Conservation (phyloP, 139 green algal species). For the Zygnema cylindricum region DNA sequence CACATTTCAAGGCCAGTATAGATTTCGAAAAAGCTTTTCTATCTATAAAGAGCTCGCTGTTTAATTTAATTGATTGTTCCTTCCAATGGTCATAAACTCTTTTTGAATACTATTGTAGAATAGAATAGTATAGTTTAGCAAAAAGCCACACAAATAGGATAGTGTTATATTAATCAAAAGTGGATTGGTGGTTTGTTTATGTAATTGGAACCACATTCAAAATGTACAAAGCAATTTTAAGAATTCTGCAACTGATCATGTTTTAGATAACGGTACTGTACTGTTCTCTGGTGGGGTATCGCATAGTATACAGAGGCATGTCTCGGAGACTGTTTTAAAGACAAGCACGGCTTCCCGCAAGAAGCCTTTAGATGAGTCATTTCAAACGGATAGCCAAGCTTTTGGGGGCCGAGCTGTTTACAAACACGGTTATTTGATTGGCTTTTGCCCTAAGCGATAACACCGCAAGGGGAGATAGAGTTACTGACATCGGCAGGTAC, state of each 20-base stretch:
- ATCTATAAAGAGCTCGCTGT: constrained; percentile 35
- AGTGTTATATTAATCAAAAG: constrained; percentile 60
- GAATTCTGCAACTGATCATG: constrained; percentile 13
- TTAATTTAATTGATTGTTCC: constrained; percentile 38
- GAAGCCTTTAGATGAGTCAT: too few species aligned
- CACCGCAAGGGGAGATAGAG: too few species aligned
- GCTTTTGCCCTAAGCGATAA: too few species aligned
- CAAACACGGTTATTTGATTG: too few species aligned
- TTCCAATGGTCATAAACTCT: constrained; percentile 47
- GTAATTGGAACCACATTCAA: constrained; percentile 57
- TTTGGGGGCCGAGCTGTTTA: too few species aligned
- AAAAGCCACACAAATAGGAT: constrained; percentile 37
- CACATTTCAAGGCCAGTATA: constrained; percentile 38
- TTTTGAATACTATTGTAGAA: constrained; percentile 58
- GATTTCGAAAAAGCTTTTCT: constrained; percentile 40
- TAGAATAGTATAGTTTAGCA: constrained; percentile 54
- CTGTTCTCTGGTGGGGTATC: background rate
- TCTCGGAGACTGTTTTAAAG: too few species aligned
- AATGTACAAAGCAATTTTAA: constrained; percentile 49
- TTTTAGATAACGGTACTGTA: background rate
- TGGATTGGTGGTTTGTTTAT: constrained; percentile 59
- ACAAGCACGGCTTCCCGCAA: too few species aligned
- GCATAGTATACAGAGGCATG: too few species aligned
- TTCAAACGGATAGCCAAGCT: too few species aligned
- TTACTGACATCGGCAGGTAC: too few species aligned